A percentile compares a stretch with the other conserved stretches of the same genome.
These are phyloP conservation scores for Metrosideros polymorpha DNA, from an alignment of 441 rosid genomes.

Conservation along the genomic window DNA sequence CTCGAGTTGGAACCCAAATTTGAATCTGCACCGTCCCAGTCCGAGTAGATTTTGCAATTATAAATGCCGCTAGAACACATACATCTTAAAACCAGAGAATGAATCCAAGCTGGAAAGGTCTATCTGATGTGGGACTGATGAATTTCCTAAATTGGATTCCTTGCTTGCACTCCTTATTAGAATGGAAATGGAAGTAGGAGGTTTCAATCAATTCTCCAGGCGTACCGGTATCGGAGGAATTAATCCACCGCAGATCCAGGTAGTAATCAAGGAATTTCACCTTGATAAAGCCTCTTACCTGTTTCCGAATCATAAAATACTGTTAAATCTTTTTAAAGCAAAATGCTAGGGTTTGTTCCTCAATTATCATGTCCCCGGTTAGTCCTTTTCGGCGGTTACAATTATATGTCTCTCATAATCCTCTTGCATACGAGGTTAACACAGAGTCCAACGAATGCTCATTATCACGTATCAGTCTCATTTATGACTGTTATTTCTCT, in stretches of 20 bases:
- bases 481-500: no score
- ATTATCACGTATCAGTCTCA: no score
- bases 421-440: neutral
- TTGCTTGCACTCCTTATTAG: neutral
- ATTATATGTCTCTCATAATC: no score
- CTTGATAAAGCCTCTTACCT: no score
- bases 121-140: neutral
- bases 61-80: neutral
- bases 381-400: neutral
- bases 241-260: no score
- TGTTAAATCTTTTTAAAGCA: neutral
- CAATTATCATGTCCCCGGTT: neutral
- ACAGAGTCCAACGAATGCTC: no score
- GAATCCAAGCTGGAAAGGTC: neutral
- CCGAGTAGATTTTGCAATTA: no score
- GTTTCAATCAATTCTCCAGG: neutral
- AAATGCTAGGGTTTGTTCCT: neutral
- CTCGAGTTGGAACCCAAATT: neutral
- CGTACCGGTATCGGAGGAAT: no score
- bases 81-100: no score
- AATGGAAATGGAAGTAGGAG: neutral
- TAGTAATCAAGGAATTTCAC: no score
- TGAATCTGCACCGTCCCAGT: no score
- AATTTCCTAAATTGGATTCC: neutral
- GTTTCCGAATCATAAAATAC: no score